A percentile compares a stretch with the other conserved stretches of the same genome.
These are phyloP conservation scores for Dictyostelium citrinum DNA, from an alignment of 78 protist species.

Conservation along the genomic window DNA sequence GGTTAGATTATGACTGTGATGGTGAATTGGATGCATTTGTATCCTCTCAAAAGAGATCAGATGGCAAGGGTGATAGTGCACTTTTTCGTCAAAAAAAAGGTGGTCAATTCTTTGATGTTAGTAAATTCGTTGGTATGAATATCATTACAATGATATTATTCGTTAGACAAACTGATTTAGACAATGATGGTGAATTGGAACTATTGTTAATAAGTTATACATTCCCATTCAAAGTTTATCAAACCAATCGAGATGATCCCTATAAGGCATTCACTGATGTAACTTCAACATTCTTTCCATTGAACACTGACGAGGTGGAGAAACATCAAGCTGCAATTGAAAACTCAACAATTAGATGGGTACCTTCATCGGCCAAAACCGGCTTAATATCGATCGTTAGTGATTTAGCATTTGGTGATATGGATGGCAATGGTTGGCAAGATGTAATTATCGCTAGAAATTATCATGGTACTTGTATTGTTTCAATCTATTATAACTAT, in stretches of 20 bases:
- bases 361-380: conserved; percentile 23
- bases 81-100: background rate
- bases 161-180: conserved; percentile 31
- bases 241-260: background rate
- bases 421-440: conserved; percentile 48
- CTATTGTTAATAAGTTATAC: conserved; percentile 30
- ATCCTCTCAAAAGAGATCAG: conserved; percentile 23
- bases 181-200: conserved; percentile 69
- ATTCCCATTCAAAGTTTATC: conserved; percentile 62
- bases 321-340: background rate
- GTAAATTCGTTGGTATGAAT: background rate
- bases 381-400: conserved; percentile 16
- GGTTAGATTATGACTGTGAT: conserved; percentile 65
- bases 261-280: conserved; percentile 52
- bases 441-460: conserved; percentile 39
- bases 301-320: background rate
- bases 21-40: conserved; percentile 66
- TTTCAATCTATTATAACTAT: conserved; percentile 11
- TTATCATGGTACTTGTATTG: conserved; percentile 28
- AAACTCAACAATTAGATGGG: background rate
- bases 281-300: background rate
- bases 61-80: conserved; percentile 36
- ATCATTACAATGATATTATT: conserved; percentile 5
- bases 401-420: conserved; percentile 59
- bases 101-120: conserved; percentile 13